phyloP scores from a whole-genome alignment of 768 basidiomycete species.

The Calvatia gigantea region DNA sequence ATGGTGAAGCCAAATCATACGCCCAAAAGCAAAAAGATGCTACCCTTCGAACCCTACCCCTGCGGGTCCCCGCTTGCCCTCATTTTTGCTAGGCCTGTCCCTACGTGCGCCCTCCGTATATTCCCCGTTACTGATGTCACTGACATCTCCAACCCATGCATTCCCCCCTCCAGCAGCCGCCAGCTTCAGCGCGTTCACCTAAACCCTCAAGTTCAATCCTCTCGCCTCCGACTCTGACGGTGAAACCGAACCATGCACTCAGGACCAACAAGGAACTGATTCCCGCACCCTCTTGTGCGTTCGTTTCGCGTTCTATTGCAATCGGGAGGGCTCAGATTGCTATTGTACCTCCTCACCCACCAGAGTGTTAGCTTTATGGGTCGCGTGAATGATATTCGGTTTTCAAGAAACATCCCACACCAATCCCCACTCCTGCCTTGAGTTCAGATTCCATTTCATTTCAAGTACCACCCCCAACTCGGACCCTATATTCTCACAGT shows the following conservation, averaged over 20 bases:
- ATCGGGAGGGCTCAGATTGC: slow-evolving; percentile 41
- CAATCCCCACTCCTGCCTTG: too few relatives aligned
- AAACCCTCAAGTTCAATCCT: slow-evolving; percentile 28
- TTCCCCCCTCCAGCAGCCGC: slow-evolving; percentile 45
- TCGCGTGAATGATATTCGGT: slow-evolving; percentile 17
- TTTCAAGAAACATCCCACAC: slow-evolving; percentile 22
- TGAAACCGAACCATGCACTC: slow-evolving; percentile 11
- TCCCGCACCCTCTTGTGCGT: slow-evolving; percentile 55
- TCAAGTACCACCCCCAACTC: background rate
- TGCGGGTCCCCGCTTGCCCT: slow-evolving; percentile 43
- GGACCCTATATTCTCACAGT: background rate
- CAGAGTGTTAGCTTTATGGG: slow-evolving; percentile 38
- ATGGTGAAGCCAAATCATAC: slow-evolving; percentile 6
- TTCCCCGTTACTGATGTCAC: slow-evolving; percentile 14
- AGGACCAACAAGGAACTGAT: slow-evolving; percentile 46
- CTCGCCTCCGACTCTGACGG: slow-evolving; percentile 19
- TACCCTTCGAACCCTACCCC: slow-evolving; percentile 48
- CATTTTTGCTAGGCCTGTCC: slow-evolving; percentile 53
- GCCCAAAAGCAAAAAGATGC: slow-evolving; percentile 43
- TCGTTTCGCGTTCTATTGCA: slow-evolving; percentile 43
- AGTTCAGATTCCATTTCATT: too few relatives aligned
- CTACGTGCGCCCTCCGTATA: slow-evolving; percentile 66
- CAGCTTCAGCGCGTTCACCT: slow-evolving; percentile 41
- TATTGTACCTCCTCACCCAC: slow-evolving; percentile 51
- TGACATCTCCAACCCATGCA: slow-evolving; percentile 36